Evolutionary conservation across 176 grass and related monocot species (phyloP).

Genomic region (Panicum miliaceum): DNA sequence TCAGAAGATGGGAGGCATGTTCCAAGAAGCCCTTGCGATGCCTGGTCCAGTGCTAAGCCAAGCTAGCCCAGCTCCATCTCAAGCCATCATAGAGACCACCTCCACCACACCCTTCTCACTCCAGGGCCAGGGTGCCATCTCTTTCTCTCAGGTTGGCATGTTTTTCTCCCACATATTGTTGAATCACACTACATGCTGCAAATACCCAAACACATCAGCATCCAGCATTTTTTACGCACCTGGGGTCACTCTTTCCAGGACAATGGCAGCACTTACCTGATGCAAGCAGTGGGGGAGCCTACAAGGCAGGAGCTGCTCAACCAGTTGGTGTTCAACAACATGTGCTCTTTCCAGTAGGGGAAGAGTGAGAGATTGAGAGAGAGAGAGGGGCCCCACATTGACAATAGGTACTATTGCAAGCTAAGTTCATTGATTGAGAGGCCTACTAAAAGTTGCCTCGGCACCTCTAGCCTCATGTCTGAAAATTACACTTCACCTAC

Average conservation of each 20-base stretch:
- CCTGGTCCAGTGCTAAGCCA: constrained; percentile 51
- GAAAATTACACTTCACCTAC: constrained; percentile 19
- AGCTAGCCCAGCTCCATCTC: constrained; percentile 55
- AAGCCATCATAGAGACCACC: constrained; percentile 52
- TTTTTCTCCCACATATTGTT: constrained; percentile 16
- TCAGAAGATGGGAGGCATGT: constrained; percentile 70
- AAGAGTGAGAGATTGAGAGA: constrained; percentile 29
- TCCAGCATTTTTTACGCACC: constrained; percentile 43
- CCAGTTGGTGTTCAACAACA: constrained; percentile 74
- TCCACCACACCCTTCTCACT: constrained; percentile 49
- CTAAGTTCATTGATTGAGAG: constrained; percentile 50
- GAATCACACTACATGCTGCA: constrained; percentile 34
- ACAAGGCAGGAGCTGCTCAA: constrained; percentile 78
- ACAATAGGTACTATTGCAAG: constrained; percentile 57
- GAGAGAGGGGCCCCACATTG: constrained; percentile 51
- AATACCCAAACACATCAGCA: constrained; percentile 34
- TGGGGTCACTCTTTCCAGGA: constrained; percentile 56
- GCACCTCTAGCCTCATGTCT: constrained; percentile 18
- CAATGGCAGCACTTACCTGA: constrained; percentile 53
- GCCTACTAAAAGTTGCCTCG: constrained; percentile 26
- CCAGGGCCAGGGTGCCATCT: constrained; percentile 58
- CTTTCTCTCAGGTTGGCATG: constrained; percentile 62
- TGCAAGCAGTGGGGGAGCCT: constrained; percentile 70
- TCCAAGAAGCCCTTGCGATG: constrained; percentile 56
- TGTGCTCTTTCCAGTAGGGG: constrained; percentile 81